Conservation (phyloP, 2,329 filamentous ascomycete genomes). For the Alternaria hordeiaustralica region DNA sequence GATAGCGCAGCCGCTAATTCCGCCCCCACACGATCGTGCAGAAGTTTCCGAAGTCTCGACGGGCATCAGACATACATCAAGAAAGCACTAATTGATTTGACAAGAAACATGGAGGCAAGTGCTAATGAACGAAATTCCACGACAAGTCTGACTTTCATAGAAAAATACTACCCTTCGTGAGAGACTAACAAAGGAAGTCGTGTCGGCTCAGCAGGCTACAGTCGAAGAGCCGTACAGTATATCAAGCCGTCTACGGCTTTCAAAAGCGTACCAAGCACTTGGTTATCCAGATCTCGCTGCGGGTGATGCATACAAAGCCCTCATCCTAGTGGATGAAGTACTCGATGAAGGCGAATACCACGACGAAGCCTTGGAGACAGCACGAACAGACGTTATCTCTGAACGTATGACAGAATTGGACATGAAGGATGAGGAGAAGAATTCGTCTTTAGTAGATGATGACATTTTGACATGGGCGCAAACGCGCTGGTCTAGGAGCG, state of each 20-base stretch:
- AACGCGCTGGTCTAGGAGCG: slow-evolving; percentile 29
- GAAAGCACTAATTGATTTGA: background rate
- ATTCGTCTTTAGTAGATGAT: slow-evolving; percentile 8
- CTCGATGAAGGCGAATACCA: slow-evolving; percentile 82
- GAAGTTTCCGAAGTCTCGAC: slow-evolving; percentile 7
- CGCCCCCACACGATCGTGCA: slow-evolving; percentile 4
- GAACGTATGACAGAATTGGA: slow-evolving; percentile 14
- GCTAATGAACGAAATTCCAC: background rate
- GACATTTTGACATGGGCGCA: slow-evolving; percentile 28
- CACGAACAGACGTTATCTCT: slow-evolving; percentile 46
- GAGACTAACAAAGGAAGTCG: slow-evolving; percentile 25
- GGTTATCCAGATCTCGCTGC: slow-evolving; percentile 89
- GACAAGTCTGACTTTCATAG: slow-evolving; percentile 1
- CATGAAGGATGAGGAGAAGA: slow-evolving; percentile 3
- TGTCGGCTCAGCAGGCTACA: slow-evolving; percentile 33
- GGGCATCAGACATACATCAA: background rate
- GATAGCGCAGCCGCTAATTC: slow-evolving; percentile 2
- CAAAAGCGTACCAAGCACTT: slow-evolving; percentile 72
- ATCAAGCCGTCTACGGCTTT: slow-evolving; percentile 63
- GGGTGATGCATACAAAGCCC: slow-evolving; percentile 86
- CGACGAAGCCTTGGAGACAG: slow-evolving; percentile 65
- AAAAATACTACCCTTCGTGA: slow-evolving; percentile 8
- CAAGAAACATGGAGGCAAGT: slow-evolving; percentile 18
- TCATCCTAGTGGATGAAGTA: slow-evolving; percentile 85
- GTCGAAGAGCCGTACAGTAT: slow-evolving; percentile 48